Evolutionary conservation across 495 filamentous ascomycete species (phyloP), one percentile per base, ranked within the genome.

Genomic region (Thermothielavioides terrestris): DNA sequence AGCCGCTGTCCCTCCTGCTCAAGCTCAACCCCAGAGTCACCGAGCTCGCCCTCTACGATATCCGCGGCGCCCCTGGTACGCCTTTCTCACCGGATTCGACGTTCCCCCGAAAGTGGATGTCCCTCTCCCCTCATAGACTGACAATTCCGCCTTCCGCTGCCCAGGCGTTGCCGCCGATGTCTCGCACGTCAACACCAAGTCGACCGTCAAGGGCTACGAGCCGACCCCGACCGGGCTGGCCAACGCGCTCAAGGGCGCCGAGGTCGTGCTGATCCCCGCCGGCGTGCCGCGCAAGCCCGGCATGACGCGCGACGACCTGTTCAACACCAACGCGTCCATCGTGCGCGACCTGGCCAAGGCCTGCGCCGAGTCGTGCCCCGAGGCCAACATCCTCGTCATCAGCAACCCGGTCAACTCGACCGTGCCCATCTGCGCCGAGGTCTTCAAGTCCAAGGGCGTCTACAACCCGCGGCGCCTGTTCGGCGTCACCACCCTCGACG

Each of bases 291-390:
- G 92, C 75, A 98, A 98, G 81, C 92, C 92, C 64, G 92, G 92
- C 73, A 98, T 98, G 92, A 94, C 86, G 75, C 89, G 92, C 76
- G 92, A 97, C 75, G 89, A 98, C 66, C 86, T 98, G 47, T 98
- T 98, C 87, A 98, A 98, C 79, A 98, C 91, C 78, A 98, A 98
- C 71, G 92, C 94, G 69, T 95, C 89, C 57, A 98, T 98, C 65
- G 92, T 98, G 68, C 92, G 92, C 54, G 92, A 97, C 74, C 83
- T 98, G 53, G 90, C 92, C 69, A 96, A 98, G 82, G 89, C 89
- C 58, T 82, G 81, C 63, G 92, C 92, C 61, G 83, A 94, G 59
- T 77, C 86, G 61, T 77, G 82, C 68, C 94, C 92, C 50, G 79
- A 98, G 40, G 94, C 92, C 71, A 95, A 94, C 68, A 77, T 97